Evolutionary conservation across 148 eudicot species (phyloP).

Genomic region (Chenopodium berlandieri): DNA sequence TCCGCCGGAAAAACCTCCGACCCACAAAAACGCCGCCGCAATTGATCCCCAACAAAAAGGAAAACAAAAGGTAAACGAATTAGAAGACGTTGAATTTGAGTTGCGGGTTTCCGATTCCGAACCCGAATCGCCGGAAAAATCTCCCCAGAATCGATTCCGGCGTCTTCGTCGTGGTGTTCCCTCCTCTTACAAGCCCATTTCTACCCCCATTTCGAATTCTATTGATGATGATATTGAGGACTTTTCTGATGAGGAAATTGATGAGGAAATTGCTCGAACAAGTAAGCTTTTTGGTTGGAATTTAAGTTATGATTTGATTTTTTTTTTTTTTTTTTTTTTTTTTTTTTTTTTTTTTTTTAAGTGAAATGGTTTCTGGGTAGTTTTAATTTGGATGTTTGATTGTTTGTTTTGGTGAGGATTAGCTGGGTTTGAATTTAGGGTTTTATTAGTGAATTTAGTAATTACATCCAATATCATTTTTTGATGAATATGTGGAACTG

Average conservation of each 20-base stretch:
- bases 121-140: constrained; percentile 23
- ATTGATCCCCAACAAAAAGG: neutral
- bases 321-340: neutral
- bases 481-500: neutral
- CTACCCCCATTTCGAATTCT: constrained; percentile 22
- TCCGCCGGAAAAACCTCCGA: constrained; percentile 23
- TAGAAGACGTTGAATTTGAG: constrained; percentile 37
- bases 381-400: neutral
- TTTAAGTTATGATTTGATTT: neutral
- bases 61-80: neutral
- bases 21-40: neutral
- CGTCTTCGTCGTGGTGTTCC: constrained; percentile 58
- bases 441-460: neutral
- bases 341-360: neutral
- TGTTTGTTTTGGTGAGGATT: neutral
- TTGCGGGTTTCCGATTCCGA: constrained; percentile 37
- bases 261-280: constrained; percentile 36
- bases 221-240: constrained; percentile 79
- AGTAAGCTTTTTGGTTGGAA: constrained; percentile 33
- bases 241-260: constrained; percentile 60
- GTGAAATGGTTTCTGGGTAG: neutral
- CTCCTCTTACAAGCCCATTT: constrained; percentile 10
- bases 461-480: too few species aligned
- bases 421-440: neutral
- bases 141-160: constrained; percentile 17